Percentiles rank a stretch among this genome's conserved stretches.
phyloP scores from a whole-genome alignment of 2,329 filamentous ascomycete species.

The Calonectria naviculata region DNA sequence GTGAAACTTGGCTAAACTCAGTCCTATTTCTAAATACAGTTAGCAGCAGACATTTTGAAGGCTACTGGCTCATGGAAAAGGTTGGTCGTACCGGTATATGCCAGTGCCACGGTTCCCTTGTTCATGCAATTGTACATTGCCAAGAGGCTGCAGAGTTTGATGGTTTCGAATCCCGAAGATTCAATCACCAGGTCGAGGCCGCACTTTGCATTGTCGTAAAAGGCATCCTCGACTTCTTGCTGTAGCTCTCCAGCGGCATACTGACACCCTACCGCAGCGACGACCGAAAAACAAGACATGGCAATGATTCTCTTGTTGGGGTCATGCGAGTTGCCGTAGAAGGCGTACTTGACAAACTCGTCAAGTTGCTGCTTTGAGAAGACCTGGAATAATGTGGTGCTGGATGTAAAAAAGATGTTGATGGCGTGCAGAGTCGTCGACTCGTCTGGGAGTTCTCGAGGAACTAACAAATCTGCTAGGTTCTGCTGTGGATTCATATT shows the following conservation, averaged over 20 bases:
- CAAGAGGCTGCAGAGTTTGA: conserved; percentile 22
- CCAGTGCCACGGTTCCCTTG: conserved; percentile 20
- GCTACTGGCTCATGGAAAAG: too few relatives aligned
- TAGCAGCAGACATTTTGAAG: neutral
- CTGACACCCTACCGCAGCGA: conserved; percentile 21
- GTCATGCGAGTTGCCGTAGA: neutral
- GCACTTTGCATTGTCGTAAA: conserved; percentile 21
- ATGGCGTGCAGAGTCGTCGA: neutral
- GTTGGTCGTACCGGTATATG: conserved; percentile 9
- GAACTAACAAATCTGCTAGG: neutral
- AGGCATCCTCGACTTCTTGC: neutral
- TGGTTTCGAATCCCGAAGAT: conserved; percentile 11
- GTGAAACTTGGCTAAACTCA: neutral
- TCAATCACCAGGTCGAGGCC: conserved; percentile 18
- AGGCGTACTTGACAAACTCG: neutral
- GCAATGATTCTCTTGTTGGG: neutral
- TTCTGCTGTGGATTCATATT: neutral
- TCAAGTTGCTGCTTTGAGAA: conserved; percentile 11
- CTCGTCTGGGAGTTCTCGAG: neutral
- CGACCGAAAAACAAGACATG: conserved; percentile 9
- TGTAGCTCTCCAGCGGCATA: conserved; percentile 6
- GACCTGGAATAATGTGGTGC: conserved; percentile 24
- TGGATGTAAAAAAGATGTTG: conserved; percentile 18
- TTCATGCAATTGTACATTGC: conserved; percentile 27
- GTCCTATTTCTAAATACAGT: neutral